phyloP scores from a whole-genome alignment of 805 yeast species.

The Maudiozyma bulderi region DNA sequence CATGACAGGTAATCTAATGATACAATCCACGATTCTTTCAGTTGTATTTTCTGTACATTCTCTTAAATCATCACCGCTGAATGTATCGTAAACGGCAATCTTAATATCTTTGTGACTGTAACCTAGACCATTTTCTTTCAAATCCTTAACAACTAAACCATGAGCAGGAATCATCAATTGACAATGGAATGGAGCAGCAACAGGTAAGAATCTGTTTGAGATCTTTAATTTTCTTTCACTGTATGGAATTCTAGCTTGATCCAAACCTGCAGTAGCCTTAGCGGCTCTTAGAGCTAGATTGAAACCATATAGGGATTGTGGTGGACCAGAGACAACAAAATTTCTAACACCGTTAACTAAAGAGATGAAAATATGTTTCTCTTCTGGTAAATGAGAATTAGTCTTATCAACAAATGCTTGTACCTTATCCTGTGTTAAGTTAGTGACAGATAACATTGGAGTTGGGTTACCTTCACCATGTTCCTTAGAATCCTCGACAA shows the following conservation, averaged over 20 bases:
- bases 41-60: slow-evolving; percentile 43
- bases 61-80: slow-evolving; percentile 71
- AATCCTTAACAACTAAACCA: slow-evolving; percentile 54
- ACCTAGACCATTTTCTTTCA: slow-evolving; percentile 46
- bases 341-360: slow-evolving; percentile 93
- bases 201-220: slow-evolving; percentile 88
- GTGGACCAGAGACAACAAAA: slow-evolving; percentile 94
- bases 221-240: slow-evolving; percentile 91
- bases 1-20: slow-evolving; percentile 80
- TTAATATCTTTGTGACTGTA: slow-evolving; percentile 47
- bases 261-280: slow-evolving; percentile 88
- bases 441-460: slow-evolving; percentile 94
- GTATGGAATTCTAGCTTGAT: slow-evolving; percentile 89
- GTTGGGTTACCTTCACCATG: slow-evolving; percentile 95
- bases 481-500: slow-evolving; percentile 83
- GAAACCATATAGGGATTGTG: slow-evolving; percentile 93
- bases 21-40: slow-evolving; percentile 67
- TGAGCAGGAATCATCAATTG: slow-evolving; percentile 70
- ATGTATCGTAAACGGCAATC: slow-evolving; percentile 90
- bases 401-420: slow-evolving; percentile 73
- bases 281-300: slow-evolving; percentile 86
- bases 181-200: slow-evolving; percentile 95
- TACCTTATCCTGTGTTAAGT: slow-evolving; percentile 71
- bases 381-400: slow-evolving; percentile 85
- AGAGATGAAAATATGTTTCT: slow-evolving; percentile 83